Evolutionary conservation across 2,329 filamentous ascomycete genomes (phyloP).

Genomic region (Kalmusia sp.): DNA sequence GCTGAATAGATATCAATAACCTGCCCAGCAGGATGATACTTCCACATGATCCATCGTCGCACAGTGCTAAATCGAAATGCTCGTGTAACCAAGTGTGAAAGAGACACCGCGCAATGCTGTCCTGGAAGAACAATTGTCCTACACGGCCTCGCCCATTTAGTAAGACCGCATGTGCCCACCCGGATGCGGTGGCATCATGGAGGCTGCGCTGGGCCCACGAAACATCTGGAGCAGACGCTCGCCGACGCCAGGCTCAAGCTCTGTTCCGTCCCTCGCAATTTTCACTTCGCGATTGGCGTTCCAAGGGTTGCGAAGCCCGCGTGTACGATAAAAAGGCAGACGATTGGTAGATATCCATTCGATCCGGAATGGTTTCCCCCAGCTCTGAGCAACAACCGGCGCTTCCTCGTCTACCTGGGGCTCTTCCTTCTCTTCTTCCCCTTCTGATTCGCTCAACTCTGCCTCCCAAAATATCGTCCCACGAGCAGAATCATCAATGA

Average conservation of each 20-base stretch:
- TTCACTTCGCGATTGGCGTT: slow-evolving; percentile 96
- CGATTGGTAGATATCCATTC: slow-evolving; percentile 87
- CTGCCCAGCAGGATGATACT: slow-evolving; percentile 20
- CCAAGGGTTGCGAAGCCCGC: slow-evolving; percentile 89
- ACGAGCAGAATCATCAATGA: slow-evolving; percentile 91
- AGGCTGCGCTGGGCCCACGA: slow-evolving; percentile 48
- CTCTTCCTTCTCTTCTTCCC: slow-evolving; percentile 54
- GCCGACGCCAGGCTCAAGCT: slow-evolving; percentile 84
- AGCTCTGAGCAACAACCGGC: slow-evolving; percentile 63
- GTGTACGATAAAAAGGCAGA: slow-evolving; percentile 86
- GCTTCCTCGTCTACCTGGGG: slow-evolving; percentile 48
- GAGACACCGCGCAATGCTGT: too few species aligned
- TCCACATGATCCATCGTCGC: neutral
- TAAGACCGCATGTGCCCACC: slow-evolving; percentile 35
- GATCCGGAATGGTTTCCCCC: slow-evolving; percentile 90
- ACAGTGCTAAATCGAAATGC: too few species aligned
- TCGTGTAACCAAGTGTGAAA: too few species aligned
- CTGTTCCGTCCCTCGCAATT: slow-evolving; percentile 92
- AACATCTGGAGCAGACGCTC: slow-evolving; percentile 81
- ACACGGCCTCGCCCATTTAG: slow-evolving; percentile 15
- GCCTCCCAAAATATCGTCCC: slow-evolving; percentile 98
- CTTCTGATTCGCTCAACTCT: slow-evolving; percentile 65
- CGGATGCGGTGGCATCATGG: slow-evolving; percentile 29
- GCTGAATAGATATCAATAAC: slow-evolving; percentile 13
- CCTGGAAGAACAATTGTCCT: too few species aligned